Conservation (phyloP, 441 rosid genomes). For the Bruguiera hainesii region DNA sequence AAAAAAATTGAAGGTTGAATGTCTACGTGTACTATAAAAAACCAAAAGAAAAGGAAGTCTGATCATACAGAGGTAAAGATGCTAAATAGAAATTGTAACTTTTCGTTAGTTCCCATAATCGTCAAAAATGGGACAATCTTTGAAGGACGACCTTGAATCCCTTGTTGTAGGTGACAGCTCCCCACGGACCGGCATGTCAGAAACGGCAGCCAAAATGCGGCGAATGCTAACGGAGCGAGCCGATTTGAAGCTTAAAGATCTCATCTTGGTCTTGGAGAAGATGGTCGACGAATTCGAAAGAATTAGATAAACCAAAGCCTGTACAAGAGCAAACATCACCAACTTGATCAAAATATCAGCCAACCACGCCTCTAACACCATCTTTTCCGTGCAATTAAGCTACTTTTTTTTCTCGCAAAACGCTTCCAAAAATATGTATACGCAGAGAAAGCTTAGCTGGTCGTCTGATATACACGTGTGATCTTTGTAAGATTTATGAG, state of each 20-base stretch:
- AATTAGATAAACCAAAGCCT: slow-evolving; percentile 48
- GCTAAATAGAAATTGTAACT: too few relatives aligned
- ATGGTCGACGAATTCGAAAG: slow-evolving; percentile 54
- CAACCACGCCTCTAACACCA: background rate
- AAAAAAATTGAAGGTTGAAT: too few relatives aligned
- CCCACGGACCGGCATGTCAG: slow-evolving; percentile 38
- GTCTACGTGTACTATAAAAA: too few relatives aligned
- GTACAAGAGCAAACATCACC: slow-evolving; percentile 40
- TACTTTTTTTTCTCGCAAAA: too few relatives aligned
- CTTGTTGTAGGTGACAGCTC: slow-evolving; percentile 38
- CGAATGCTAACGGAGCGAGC: slow-evolving; percentile 47
- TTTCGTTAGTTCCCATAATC: background rate
- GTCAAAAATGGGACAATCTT: background rate
- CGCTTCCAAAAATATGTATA: too few relatives aligned
- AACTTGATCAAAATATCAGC: slow-evolving; percentile 32
- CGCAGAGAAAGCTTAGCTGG: background rate
- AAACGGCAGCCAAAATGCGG: slow-evolving; percentile 39
- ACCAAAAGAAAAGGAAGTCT: too few relatives aligned
- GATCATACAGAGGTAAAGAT: too few relatives aligned
- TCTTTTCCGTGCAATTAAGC: background rate
- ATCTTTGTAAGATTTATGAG: too few relatives aligned
- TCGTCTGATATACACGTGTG: too few relatives aligned
- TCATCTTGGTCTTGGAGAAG: slow-evolving; percentile 39
- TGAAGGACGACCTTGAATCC: background rate
- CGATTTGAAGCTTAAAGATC: slow-evolving; percentile 36